These are phyloP conservation scores for Sclerotinia spermophila DNA, from an alignment of 2,329 filamentous ascomycete genomes.

Conservation along the genomic window DNA sequence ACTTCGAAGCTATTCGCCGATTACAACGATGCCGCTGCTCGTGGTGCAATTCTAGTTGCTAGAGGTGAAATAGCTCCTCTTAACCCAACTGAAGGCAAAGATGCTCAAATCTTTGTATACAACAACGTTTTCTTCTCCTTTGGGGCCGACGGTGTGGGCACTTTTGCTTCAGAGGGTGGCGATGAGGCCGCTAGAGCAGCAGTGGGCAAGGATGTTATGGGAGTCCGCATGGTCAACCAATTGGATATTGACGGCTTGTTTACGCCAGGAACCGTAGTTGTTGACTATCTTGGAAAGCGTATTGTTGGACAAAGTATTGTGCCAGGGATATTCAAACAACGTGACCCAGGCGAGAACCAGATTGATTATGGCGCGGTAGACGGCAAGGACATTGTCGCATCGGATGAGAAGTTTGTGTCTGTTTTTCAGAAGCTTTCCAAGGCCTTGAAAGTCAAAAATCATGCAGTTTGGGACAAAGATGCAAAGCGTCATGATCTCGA, in stretches of 20 bases:
- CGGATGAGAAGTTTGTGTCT: constrained; percentile 78
- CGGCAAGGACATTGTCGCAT: constrained; percentile 90
- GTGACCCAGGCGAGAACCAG: constrained; percentile 94
- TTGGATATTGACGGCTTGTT: constrained; percentile 92
- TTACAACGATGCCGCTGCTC: constrained; percentile 91
- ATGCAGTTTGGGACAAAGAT: constrained; percentile 97
- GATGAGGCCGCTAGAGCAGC: constrained; percentile 95
- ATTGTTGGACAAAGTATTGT: constrained; percentile 98
- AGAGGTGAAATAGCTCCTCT: constrained; percentile 88
- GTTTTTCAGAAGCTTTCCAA: constrained; percentile 90
- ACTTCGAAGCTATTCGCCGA: constrained; percentile 96
- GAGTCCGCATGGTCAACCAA: constrained; percentile 93
- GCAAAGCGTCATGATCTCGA: constrained; percentile 85
- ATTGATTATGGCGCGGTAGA: constrained; percentile 99
- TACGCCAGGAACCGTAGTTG: constrained; percentile 91
- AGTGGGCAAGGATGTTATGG: constrained; percentile 92
- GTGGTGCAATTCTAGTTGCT: constrained; percentile 87
- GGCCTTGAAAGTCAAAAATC: constrained; percentile 85
- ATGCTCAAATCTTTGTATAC: constrained; percentile 98
- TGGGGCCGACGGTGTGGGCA: constrained; percentile 93
- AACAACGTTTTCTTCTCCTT: constrained; percentile 99
- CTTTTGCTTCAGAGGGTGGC: constrained; percentile 92
- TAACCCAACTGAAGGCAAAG: constrained; percentile 87
- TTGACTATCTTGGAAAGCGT: constrained; percentile 95
- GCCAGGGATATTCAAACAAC: constrained; percentile 97